Evolutionary conservation across 2,329 filamentous ascomycete genomes (phyloP).

Genomic region (Stemphylium lycopersici): DNA sequence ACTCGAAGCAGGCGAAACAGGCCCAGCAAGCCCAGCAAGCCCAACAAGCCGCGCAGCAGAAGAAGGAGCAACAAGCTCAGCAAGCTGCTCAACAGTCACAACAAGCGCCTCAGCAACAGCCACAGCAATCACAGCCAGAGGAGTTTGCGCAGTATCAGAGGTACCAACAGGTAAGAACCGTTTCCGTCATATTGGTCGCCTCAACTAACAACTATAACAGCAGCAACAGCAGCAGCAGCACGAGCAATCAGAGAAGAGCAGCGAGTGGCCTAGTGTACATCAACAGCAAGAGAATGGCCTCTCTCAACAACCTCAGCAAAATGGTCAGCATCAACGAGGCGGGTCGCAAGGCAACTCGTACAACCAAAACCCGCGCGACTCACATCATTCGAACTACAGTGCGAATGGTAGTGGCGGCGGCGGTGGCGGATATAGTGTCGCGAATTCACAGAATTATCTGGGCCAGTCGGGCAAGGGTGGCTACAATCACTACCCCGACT

Average conservation of each 20-base stretch:
- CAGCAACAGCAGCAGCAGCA: constrained; percentile 35
- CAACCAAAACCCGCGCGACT: constrained; percentile 36
- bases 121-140: constrained; percentile 47
- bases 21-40: constrained; percentile 61
- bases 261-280: constrained; percentile 30
- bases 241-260: constrained; percentile 25
- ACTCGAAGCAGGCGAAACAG: constrained; percentile 75
- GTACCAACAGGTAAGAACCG: constrained; percentile 42
- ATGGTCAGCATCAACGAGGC: constrained; percentile 18
- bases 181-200: accelerated
- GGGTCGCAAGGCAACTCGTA: constrained; percentile 18
- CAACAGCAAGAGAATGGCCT: constrained; percentile 22
- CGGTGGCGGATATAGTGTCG: constrained; percentile 42
- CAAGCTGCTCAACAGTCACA: constrained; percentile 37
- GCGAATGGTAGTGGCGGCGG: constrained; percentile 29
- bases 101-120: constrained; percentile 47
- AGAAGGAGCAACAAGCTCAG: constrained; percentile 44
- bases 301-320: constrained; percentile 16
- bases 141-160: constrained; percentile 50
- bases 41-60: constrained; percentile 48
- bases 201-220: constrained; percentile 1
- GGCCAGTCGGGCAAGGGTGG: constrained; percentile 35
- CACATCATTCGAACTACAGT: constrained; percentile 42
- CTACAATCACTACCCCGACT: constrained; percentile 39
- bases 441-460: constrained; percentile 45